Base-by-base conservation (phyloP, 2,329 filamentous ascomycete species). In the Ascochyta lentis region DNA sequence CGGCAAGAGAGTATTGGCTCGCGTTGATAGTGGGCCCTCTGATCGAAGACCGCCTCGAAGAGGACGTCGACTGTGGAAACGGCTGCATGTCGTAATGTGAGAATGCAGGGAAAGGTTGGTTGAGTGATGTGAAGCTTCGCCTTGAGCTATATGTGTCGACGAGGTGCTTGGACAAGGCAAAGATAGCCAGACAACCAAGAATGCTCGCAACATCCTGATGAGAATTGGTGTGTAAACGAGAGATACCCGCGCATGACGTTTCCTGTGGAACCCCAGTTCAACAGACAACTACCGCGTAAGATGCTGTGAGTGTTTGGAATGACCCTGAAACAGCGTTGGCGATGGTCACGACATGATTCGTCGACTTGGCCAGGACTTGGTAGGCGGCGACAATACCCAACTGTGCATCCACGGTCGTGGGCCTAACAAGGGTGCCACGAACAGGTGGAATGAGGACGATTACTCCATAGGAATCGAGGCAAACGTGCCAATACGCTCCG, bases 401-500 rank as follows among this genome's bases (percentile, higher is more conserved):
- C 38, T 40, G 53, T 51, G 53, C 23, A 43, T 24, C 53, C 53
- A 51, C 26, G 53, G 48, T 24, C 37, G 39, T 44, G 53, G 48
- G 53, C 31, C 47, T 34, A 51, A 51, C 47, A 47, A 56, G 53
- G 48, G 53, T 56, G 53, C 48, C 47, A 56, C 48, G 53, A 51
- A 56, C 12, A 47, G 27, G 31, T 33, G 53, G 53, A 56, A 56
- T 56, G 48, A 51, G 15, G 42, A 43, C 47, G 24, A 51, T 56
- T 48, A 51, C 43, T 47, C 38, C 23, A 51, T 48, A 42, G 38
- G 26, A 56, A 56, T 47, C 43, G 38, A 42, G 31, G 22, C 31
- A 23, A n/a, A 26, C 24, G 22, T 51, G 38, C 42, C 38, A 16
- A 56, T 47, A 56, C 22, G 16, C 23, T 31, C 48, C 33, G 43